These are phyloP conservation scores for Coniella lustricola DNA, from an alignment of 2,329 filamentous ascomycete species.

Conservation along the genomic window DNA sequence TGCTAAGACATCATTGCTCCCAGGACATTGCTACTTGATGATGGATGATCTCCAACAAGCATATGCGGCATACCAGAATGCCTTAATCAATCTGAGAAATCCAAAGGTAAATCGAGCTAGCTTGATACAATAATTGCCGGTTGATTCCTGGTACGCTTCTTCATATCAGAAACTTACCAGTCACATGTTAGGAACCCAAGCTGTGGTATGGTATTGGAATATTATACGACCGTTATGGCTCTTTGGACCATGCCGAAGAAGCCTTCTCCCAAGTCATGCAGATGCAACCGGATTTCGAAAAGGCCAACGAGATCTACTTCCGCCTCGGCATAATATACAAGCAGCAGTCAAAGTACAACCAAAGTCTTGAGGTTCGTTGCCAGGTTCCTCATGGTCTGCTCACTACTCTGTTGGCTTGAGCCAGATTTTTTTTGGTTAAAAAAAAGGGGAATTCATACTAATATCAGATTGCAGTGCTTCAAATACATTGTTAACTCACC, in stretches of 20 bases:
- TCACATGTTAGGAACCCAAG: slow-evolving; percentile 67
- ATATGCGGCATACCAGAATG: slow-evolving; percentile 93
- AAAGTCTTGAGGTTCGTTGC: slow-evolving; percentile 75
- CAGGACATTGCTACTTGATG: slow-evolving; percentile 98
- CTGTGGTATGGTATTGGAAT: slow-evolving; percentile 99
- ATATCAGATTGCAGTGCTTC: slow-evolving; percentile 64
- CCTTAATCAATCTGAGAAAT: slow-evolving; percentile 84
- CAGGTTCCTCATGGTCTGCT: slow-evolving; percentile 3
- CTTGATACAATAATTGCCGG: not conserved
- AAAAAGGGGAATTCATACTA: slow-evolving; percentile 19
- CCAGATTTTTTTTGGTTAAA: too few species aligned
- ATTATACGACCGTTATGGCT: slow-evolving; percentile 92
- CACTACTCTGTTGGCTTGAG: too few species aligned
- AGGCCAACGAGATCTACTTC: slow-evolving; percentile 99
- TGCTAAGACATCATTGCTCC: not conserved
- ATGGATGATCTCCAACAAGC: slow-evolving; percentile 97
- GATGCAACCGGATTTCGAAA: slow-evolving; percentile 96
- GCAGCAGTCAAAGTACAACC: slow-evolving; percentile 86
- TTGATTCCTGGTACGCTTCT: too few species aligned
- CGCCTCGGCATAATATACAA: slow-evolving; percentile 99
- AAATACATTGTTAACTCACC: slow-evolving; percentile 95
- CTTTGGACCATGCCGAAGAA: slow-evolving; percentile 93
- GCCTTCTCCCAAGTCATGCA: slow-evolving; percentile 98
- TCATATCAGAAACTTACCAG: slow-evolving; percentile 1
- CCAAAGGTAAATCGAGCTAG: slow-evolving; percentile 62